These are phyloP conservation scores for Cubamyces sp. DNA, from an alignment of 768 basidiomycete genomes.

Conservation along the genomic window DNA sequence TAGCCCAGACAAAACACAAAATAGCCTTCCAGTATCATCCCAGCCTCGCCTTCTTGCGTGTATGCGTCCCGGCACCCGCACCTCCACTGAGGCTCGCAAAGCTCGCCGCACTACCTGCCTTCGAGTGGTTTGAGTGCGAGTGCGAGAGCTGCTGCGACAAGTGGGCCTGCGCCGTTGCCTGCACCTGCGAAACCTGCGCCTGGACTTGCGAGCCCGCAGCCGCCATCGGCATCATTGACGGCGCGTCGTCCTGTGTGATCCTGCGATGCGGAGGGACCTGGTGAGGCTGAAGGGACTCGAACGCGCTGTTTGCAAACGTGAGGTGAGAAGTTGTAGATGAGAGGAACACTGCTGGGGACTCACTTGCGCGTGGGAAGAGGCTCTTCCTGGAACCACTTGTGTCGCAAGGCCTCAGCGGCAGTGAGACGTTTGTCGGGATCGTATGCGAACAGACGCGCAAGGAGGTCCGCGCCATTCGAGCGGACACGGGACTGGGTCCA, in stretches of 20 bases:
- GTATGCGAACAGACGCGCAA: slow-evolving; percentile 86
- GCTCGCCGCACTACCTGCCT: slow-evolving; percentile 57
- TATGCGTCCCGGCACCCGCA: slow-evolving; percentile 48
- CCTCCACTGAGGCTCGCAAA: slow-evolving; percentile 68
- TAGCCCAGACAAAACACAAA: background rate
- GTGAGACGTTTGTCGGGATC: slow-evolving; percentile 88
- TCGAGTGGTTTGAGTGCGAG: slow-evolving; percentile 37
- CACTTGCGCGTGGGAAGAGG: slow-evolving; percentile 86
- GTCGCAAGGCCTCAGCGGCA: slow-evolving; percentile 77
- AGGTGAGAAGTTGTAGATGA: background rate
- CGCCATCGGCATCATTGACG: slow-evolving; percentile 78
- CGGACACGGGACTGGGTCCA: slow-evolving; percentile 78
- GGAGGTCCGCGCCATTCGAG: slow-evolving; percentile 76
- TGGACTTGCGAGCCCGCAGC: slow-evolving; percentile 43
- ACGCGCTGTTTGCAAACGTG: slow-evolving; percentile 57
- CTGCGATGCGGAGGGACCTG: slow-evolving; percentile 85
- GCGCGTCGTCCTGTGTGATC: slow-evolving; percentile 92
- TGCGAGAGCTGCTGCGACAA: slow-evolving; percentile 34
- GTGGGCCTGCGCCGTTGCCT: slow-evolving; percentile 52
- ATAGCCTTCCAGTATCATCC: slow-evolving; percentile 35
- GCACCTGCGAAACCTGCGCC: slow-evolving; percentile 43
- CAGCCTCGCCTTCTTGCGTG: slow-evolving; percentile 65
- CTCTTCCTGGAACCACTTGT: slow-evolving; percentile 93
- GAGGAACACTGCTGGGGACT: slow-evolving; percentile 34
- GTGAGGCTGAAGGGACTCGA: slow-evolving; percentile 61